These are phyloP conservation scores for Kwoniella botswanensis DNA, from an alignment of 768 basidiomycete species.

Conservation along the genomic window DNA sequence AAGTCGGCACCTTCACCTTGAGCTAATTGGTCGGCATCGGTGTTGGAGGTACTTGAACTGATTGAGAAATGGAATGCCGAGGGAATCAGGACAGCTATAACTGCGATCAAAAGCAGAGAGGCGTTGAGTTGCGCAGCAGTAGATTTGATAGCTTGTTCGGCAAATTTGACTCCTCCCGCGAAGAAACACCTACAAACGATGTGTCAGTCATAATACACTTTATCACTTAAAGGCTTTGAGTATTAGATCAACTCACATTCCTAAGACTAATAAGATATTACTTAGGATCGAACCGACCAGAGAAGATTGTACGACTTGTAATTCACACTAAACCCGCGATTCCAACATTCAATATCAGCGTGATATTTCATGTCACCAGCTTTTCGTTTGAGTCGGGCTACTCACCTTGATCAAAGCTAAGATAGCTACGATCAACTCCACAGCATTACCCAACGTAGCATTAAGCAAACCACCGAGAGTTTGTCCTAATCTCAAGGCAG, in stretches of 20 bases:
- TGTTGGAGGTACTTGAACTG: slow-evolving; percentile 36
- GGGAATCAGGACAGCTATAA: slow-evolving; percentile 59
- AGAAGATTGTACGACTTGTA: slow-evolving; percentile 65
- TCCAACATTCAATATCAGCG: neutral
- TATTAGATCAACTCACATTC: slow-evolving; percentile 43
- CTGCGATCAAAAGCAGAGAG: slow-evolving; percentile 57
- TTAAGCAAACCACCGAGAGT: slow-evolving; percentile 66
- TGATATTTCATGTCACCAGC: no score
- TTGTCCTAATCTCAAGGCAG: slow-evolving; percentile 61
- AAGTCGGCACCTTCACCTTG: slow-evolving; percentile 59
- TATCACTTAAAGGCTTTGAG: no score
- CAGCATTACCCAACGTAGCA: slow-evolving; percentile 65
- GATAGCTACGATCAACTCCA: slow-evolving; percentile 64
- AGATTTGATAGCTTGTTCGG: slow-evolving; percentile 65
- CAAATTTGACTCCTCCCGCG: slow-evolving; percentile 62
- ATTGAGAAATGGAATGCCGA: slow-evolving; percentile 55
- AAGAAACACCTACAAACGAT: slow-evolving; percentile 46
- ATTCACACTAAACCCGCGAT: slow-evolving; percentile 60
- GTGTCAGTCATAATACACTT: neutral
- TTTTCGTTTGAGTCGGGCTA: neutral
- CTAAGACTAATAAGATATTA: slow-evolving; percentile 59
- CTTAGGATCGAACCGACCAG: slow-evolving; percentile 65
- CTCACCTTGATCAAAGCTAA: slow-evolving; percentile 51
- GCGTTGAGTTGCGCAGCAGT: slow-evolving; percentile 62
- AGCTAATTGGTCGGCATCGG: slow-evolving; percentile 51